Conservation (phyloP, 2,329 filamentous ascomycete species). For the Trichoderma hamatum region DNA sequence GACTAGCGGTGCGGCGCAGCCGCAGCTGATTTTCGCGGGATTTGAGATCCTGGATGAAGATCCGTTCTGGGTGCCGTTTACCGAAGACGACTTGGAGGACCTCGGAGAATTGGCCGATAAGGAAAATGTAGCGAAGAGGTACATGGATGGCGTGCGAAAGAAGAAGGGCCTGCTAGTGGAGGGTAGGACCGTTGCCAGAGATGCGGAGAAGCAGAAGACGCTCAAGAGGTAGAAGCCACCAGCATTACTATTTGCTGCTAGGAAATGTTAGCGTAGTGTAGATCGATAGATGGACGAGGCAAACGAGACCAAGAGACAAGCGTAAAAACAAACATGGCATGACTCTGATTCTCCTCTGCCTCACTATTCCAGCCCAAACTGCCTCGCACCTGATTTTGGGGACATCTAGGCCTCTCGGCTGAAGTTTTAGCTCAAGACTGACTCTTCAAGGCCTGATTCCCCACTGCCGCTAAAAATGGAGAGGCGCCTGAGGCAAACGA, state of each 20-base stretch:
- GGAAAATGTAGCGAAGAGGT: slow-evolving; percentile 94
- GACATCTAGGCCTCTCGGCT: slow-evolving; percentile 9
- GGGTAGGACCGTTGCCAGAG: slow-evolving; percentile 73
- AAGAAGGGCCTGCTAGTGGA: slow-evolving; percentile 88
- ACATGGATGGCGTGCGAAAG: slow-evolving; percentile 85
- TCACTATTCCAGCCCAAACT: neutral
- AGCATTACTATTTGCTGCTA: neutral
- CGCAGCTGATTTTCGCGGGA: slow-evolving; percentile 90
- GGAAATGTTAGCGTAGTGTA: neutral
- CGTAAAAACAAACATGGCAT: slow-evolving; percentile 9
- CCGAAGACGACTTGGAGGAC: slow-evolving; percentile 95
- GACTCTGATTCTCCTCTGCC: neutral
- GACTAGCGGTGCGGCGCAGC: slow-evolving; percentile 85
- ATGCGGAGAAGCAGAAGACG: slow-evolving; percentile 89
- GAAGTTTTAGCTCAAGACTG: slow-evolving; percentile 8
- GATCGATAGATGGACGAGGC: neutral
- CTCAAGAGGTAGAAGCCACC: slow-evolving; percentile 55
- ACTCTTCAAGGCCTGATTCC: neutral
- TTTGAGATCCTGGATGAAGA: slow-evolving; percentile 94
- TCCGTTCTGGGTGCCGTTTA: slow-evolving; percentile 96
- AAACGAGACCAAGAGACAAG: neutral
- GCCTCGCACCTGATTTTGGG: slow-evolving; percentile 5
- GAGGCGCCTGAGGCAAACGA: neutral
- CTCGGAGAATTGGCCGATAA: slow-evolving; percentile 89
- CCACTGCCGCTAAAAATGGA: slow-evolving; percentile 11